A percentile compares a stretch with the other conserved stretches of the same genome.
phyloP scores from a whole-genome alignment of 441 rosid species.

The Pelargonium cotyledonis region DNA sequence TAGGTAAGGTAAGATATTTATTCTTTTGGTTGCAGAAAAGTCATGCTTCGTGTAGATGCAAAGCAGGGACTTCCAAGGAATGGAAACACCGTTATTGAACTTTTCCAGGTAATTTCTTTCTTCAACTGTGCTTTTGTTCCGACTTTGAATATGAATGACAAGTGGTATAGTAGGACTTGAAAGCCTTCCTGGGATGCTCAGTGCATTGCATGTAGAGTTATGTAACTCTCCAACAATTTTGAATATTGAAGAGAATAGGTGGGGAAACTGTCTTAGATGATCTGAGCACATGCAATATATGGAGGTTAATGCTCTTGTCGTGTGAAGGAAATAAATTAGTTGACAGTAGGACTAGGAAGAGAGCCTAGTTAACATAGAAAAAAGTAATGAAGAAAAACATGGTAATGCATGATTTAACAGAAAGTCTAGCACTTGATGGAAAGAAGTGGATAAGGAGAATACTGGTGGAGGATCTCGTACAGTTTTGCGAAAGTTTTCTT shows the following conservation, averaged over 20 bases:
- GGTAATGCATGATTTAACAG: background rate
- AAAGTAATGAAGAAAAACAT: background rate
- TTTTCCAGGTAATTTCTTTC: constrained; percentile 56
- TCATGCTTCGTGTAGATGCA: constrained; percentile 91
- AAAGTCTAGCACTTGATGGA: too few relatives aligned
- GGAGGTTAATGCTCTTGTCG: background rate
- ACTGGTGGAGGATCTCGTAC: too few relatives aligned
- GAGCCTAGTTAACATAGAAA: background rate
- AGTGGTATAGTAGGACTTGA: background rate
- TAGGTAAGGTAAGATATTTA: background rate
- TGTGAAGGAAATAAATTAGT: background rate
- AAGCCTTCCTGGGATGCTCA: background rate
- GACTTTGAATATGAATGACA: too few relatives aligned
- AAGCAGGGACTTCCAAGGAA: constrained; percentile 90
- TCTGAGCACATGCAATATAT: background rate
- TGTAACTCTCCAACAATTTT: background rate
- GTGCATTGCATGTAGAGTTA: background rate
- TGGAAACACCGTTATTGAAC: constrained; percentile 83
- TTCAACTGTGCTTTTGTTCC: background rate
- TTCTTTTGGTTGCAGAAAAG: constrained; percentile 55
- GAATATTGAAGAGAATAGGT: background rate
- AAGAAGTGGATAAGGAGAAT: too few relatives aligned
- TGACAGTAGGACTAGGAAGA: background rate
- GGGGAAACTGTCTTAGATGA: background rate
- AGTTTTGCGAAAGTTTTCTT: too few relatives aligned